Conservation (phyloP, 2,329 filamentous ascomycete species). For the Pseudogymnoascus sp. region DNA sequence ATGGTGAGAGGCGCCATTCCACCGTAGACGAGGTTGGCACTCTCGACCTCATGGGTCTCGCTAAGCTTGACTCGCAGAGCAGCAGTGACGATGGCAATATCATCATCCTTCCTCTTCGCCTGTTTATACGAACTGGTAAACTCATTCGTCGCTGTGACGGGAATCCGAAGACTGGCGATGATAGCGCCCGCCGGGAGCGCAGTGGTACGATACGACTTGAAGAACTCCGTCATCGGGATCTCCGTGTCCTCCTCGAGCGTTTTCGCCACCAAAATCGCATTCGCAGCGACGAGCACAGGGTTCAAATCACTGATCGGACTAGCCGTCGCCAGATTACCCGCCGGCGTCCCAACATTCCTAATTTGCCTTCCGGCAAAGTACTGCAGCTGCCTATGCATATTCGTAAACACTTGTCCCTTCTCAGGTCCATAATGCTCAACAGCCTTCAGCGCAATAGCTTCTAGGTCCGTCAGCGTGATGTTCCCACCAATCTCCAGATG, state of each 20-base stretch:
- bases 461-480: slow-evolving; percentile 83
- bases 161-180: slow-evolving; percentile 81
- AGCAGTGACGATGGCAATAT: slow-evolving; percentile 94
- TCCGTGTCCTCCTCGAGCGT: slow-evolving; percentile 65
- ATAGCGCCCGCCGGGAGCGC: slow-evolving; percentile 74
- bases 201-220: slow-evolving; percentile 82
- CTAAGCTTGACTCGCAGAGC: slow-evolving; percentile 69
- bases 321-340: slow-evolving; percentile 87
- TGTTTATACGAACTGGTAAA: slow-evolving; percentile 91
- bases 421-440: slow-evolving; percentile 64
- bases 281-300: slow-evolving; percentile 82
- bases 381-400: slow-evolving; percentile 85
- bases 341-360: slow-evolving; percentile 92
- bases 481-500: slow-evolving; percentile 90
- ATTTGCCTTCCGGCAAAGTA: slow-evolving; percentile 96
- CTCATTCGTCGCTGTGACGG: slow-evolving; percentile 69
- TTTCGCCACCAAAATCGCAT: slow-evolving; percentile 73
- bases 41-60: slow-evolving; percentile 60
- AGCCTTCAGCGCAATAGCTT: slow-evolving; percentile 73
- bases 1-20: slow-evolving; percentile 92
- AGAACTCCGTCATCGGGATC: slow-evolving; percentile 88
- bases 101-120: slow-evolving; percentile 93
- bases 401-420: slow-evolving; percentile 67
- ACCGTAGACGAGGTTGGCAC: slow-evolving; percentile 78
- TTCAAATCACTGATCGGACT: slow-evolving; percentile 96